Evolutionary conservation across 2,329 filamentous ascomycete genomes (phyloP).

Genomic region (Fusarium drepaniforme): DNA sequence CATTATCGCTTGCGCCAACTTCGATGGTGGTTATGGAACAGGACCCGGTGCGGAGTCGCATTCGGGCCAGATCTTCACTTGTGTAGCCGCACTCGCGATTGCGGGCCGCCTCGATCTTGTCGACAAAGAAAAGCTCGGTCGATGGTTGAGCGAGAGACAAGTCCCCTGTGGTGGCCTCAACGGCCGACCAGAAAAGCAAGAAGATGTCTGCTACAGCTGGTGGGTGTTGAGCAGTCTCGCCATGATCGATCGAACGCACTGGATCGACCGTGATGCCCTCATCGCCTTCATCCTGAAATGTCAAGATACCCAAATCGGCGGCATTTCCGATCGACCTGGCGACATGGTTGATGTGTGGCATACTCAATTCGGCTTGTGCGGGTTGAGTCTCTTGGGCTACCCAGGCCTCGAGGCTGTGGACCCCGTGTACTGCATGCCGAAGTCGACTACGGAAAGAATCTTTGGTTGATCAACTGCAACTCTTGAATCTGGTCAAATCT

Average conservation of each 20-base stretch:
- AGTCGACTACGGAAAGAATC: constrained; percentile 71
- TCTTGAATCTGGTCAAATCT: neutral
- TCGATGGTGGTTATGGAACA: constrained; percentile 94
- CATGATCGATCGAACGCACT: constrained; percentile 89
- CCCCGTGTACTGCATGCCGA: constrained; percentile 88
- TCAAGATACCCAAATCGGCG: constrained; percentile 87
- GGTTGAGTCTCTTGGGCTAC: constrained; percentile 85
- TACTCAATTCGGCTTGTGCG: constrained; percentile 89
- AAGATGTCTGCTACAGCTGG: constrained; percentile 99
- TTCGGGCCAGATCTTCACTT: constrained; percentile 95
- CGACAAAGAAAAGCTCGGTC: constrained; percentile 83
- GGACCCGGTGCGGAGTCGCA: constrained; percentile 94
- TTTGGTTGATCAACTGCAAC: constrained; percentile 52
- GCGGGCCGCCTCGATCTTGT: constrained; percentile 85
- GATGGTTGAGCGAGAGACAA: constrained; percentile 95
- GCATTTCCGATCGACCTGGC: constrained; percentile 89
- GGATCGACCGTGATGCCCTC: constrained; percentile 90
- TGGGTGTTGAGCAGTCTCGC: constrained; percentile 95
- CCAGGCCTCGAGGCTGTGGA: constrained; percentile 84
- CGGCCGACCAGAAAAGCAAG: constrained; percentile 92
- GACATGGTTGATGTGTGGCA: constrained; percentile 99
- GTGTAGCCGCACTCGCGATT: constrained; percentile 87
- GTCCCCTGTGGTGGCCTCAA: constrained; percentile 90
- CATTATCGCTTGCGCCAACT: constrained; percentile 86
- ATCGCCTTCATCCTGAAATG: constrained; percentile 86